These are phyloP conservation scores for Penicillium crustosum DNA, from an alignment of 2,329 filamentous ascomycete species.

Conservation along the genomic window DNA sequence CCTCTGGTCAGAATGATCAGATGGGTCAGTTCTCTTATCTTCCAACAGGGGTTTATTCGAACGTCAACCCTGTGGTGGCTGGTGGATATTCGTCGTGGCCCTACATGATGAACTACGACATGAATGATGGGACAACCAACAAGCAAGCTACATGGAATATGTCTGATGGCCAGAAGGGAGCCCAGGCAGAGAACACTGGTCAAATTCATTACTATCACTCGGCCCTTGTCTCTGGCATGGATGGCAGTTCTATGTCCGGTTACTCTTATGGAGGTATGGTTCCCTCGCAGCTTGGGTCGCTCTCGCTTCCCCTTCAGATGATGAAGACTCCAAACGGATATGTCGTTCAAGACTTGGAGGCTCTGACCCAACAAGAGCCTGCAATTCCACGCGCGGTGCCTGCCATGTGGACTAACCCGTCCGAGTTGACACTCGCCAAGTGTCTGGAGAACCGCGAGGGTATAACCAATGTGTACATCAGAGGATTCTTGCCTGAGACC, in stretches of 20 bases:
- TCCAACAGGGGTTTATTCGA: conserved; percentile 38
- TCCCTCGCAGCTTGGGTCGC: conserved; percentile 51
- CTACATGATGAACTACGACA: conserved; percentile 37
- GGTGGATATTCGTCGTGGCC: conserved; percentile 37
- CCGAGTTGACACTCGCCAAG: conserved; percentile 87
- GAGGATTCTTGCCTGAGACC: conserved; percentile 90
- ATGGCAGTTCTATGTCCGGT: conserved; percentile 55
- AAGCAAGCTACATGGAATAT: conserved; percentile 45
- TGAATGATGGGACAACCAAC: conserved; percentile 37
- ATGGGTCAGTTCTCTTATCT: conserved; percentile 39
- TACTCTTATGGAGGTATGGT: conserved; percentile 63
- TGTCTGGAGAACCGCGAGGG: conserved; percentile 92
- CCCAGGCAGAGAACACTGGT: conserved; percentile 61
- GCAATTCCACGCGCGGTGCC: conserved; percentile 84
- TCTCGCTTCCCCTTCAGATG: conserved; percentile 44
- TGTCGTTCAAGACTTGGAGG: conserved; percentile 57
- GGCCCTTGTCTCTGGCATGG: conserved; percentile 53
- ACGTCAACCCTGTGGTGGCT: conserved; percentile 36
- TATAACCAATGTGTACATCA: conserved; percentile 97
- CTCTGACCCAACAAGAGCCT: conserved; percentile 72
- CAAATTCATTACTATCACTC: conserved; percentile 62
- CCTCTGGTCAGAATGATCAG: conserved; percentile 35
- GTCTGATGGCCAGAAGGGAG: conserved; percentile 44
- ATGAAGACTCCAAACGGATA: conserved; percentile 49
- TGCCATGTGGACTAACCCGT: conserved; percentile 76